Percentiles rank a stretch among this genome's conserved stretches.
These are phyloP conservation scores for Ceratobasidium sp. DNA, from an alignment of 1,284 basidiomycete genomes.

Conservation along the genomic window DNA sequence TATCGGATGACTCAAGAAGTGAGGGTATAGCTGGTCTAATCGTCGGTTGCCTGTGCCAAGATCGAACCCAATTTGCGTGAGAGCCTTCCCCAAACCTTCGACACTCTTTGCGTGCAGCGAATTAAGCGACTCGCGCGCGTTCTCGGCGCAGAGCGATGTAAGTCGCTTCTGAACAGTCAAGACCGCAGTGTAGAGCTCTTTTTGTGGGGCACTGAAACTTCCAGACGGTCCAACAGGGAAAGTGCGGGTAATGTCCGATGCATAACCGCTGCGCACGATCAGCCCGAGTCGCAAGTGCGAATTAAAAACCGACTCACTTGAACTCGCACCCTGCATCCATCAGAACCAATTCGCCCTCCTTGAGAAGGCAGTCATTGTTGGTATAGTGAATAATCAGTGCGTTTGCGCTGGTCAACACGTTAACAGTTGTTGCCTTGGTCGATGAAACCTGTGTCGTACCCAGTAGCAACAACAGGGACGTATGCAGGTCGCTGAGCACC, in stretches of 20 bases:
- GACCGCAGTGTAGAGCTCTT: conserved; percentile 82
- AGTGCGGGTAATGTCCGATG: conserved; percentile 79
- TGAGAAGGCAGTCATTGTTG: conserved; percentile 81
- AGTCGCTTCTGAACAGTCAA: conserved; percentile 62
- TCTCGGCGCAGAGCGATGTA: conserved; percentile 60
- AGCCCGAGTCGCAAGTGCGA: conserved; percentile 50
- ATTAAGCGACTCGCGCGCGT: conserved; percentile 68
- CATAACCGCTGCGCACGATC: conserved; percentile 75
- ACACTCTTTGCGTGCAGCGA: conserved; percentile 85
- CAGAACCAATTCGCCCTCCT: conserved; percentile 79
- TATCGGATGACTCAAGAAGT: conserved; percentile 87
- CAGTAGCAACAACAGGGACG: conserved; percentile 94
- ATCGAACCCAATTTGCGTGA: conserved; percentile 85
- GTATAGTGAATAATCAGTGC: conserved; percentile 93
- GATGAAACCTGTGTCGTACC: conserved; percentile 62
- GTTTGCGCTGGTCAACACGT: conserved; percentile 68
- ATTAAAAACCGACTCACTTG: conserved; percentile 64
- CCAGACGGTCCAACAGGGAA: conserved; percentile 75
- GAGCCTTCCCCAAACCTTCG: conserved; percentile 74
- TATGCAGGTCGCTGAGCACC: conserved; percentile 89
- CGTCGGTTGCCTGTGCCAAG: conserved; percentile 64
- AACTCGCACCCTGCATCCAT: conserved; percentile 93
- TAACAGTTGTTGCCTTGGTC: conserved; percentile 4
- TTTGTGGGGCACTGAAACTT: conserved; percentile 81
- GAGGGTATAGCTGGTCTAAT: conserved; percentile 87